phyloP scores from a whole-genome alignment of 2,329 filamentous ascomycete species.

The Ramularia endophylla region DNA sequence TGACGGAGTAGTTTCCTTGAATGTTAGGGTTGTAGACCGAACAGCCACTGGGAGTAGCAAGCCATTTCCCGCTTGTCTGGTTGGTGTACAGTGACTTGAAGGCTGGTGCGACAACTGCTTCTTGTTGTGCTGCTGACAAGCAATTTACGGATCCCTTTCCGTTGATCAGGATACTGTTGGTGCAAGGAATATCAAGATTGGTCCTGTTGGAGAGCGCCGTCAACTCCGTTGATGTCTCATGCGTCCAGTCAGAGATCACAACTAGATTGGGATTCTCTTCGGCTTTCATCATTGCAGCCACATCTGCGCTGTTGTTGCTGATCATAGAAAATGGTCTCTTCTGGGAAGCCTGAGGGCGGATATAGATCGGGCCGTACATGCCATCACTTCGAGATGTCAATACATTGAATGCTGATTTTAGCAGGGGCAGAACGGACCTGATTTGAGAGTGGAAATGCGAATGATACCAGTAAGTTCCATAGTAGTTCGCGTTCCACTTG shows the following conservation, averaged over 20 bases:
- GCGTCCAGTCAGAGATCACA: slow-evolving; percentile 12
- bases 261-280: slow-evolving; percentile 10
- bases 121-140: slow-evolving; percentile 8
- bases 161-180: slow-evolving; percentile 15
- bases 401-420: no score
- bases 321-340: slow-evolving; percentile 4
- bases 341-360: slow-evolving; percentile 5
- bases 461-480: slow-evolving; percentile 14
- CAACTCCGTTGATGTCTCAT: slow-evolving; percentile 8
- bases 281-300: slow-evolving; percentile 5
- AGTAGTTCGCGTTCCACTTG: slow-evolving; percentile 11
- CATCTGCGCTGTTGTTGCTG: slow-evolving; percentile 4
- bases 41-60: no score
- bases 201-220: slow-evolving; percentile 3
- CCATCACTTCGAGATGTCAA: slow-evolving; percentile 14
- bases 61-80: slow-evolving; percentile 1
- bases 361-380: slow-evolving; percentile 14
- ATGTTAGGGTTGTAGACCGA: background rate
- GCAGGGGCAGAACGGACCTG: no score
- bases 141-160: slow-evolving; percentile 12
- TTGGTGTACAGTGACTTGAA: slow-evolving; percentile 7
- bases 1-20: no score
- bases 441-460: background rate
- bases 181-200: slow-evolving; percentile 11
- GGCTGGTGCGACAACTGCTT: slow-evolving; percentile 4